Conservation (phyloP, 805 yeast genomes). For the Vanderwaltozyma tropicalis region DNA sequence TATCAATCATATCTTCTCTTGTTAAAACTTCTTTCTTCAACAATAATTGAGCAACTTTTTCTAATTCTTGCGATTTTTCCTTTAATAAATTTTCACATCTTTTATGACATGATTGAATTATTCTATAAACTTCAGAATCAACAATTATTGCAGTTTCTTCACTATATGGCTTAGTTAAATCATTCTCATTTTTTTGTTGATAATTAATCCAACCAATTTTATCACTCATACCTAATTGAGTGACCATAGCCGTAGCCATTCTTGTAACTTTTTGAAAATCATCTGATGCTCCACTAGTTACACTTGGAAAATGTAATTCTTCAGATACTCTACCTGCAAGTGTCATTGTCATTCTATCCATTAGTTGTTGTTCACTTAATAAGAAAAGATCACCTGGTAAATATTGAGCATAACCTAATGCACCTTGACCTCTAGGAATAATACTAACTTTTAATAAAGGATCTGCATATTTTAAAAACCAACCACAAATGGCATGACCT, state of each 20-base stretch:
- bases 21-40: slow-evolving; percentile 82
- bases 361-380: slow-evolving; percentile 62
- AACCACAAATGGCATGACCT: slow-evolving; percentile 93
- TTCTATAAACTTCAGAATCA: slow-evolving; percentile 72
- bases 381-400: slow-evolving; percentile 83
- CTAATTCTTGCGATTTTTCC: slow-evolving; percentile 64
- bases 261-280: slow-evolving; percentile 86
- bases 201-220: slow-evolving; percentile 47
- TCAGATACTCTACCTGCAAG: slow-evolving; percentile 89
- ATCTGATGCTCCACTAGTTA: slow-evolving; percentile 86
- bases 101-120: slow-evolving; percentile 65
- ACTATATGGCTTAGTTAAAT: slow-evolving; percentile 76
- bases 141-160: slow-evolving; percentile 74
- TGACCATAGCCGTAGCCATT: slow-evolving; percentile 85
- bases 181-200: slow-evolving; percentile 43
- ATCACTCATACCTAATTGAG: slow-evolving; percentile 79
- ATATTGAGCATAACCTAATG: slow-evolving; percentile 92
- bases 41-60: slow-evolving; percentile 76
- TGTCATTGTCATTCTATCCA: slow-evolving; percentile 87
- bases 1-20: slow-evolving; percentile 83
- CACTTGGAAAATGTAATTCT: slow-evolving; percentile 76
- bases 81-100: slow-evolving; percentile 56
- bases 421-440: slow-evolving; percentile 91
- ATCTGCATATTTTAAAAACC: slow-evolving; percentile 82
- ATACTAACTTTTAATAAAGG: slow-evolving; percentile 89